Percentiles rank a stretch among this genome's conserved stretches.
These are phyloP conservation scores for Mallotus repandus DNA, from an alignment of 441 rosid genomes.

Conservation along the genomic window DNA sequence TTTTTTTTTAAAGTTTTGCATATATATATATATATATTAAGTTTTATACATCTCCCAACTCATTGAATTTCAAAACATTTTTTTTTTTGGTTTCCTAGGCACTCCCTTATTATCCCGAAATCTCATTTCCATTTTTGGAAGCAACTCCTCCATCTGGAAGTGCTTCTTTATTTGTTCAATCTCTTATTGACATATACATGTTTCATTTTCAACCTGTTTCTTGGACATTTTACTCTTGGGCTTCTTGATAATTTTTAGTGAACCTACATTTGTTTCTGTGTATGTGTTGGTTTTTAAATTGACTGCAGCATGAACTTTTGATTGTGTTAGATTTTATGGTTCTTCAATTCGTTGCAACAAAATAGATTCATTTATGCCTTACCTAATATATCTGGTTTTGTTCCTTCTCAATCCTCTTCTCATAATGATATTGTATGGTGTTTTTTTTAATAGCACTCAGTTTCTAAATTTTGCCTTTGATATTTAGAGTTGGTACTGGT, in stretches of 20 bases:
- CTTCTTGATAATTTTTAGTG: too few species aligned
- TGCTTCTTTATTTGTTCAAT: neutral
- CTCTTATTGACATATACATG: too few species aligned
- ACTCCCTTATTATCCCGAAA: conserved; percentile 87
- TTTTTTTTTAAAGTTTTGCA: too few species aligned
- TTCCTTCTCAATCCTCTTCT: neutral
- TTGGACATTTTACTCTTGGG: too few species aligned
- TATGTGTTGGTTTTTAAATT: too few species aligned
- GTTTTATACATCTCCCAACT: too few species aligned
- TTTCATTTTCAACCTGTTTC: too few species aligned
- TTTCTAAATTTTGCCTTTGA: neutral
- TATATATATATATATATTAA: neutral
- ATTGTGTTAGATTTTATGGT: too few species aligned
- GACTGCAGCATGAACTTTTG: too few species aligned
- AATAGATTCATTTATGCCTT: neutral
- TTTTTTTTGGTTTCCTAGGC: conserved; percentile 47
- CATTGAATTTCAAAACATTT: neutral
- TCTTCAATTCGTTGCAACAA: neutral
- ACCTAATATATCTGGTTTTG: too few species aligned
- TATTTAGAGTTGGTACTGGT: neutral
- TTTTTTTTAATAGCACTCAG: too few species aligned
- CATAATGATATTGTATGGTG: neutral
- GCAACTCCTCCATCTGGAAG: conserved; percentile 91
- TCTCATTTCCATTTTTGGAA: conserved; percentile 67
- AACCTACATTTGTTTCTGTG: too few species aligned